Evolutionary conservation across 768 basidiomycete genomes (phyloP), one percentile per base, ranked within the genome.

Genomic region (Hericium erinaceus): DNA sequence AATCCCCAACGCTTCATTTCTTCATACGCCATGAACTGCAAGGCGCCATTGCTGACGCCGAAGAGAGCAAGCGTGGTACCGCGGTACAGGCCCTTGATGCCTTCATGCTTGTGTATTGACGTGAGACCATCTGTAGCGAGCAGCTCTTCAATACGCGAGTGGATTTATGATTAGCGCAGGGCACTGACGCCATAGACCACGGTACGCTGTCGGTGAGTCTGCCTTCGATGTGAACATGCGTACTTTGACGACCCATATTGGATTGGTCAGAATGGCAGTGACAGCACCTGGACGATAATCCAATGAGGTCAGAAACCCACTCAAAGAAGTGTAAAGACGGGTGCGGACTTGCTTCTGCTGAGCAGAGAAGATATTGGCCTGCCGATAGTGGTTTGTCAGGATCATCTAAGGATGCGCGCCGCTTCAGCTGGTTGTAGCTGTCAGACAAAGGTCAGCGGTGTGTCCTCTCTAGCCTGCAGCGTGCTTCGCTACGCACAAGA

Each of bases 21-120:
- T 67, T 99, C 97, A 67, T 98, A 99, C 1, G 84, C 82, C 74
- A 95, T 91, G 70, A 99, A 99, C 69, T 98, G 97, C 41, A 97
- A 77, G 0, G 94, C 92, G 1, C 97, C 95, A 65, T 93, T 98
- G 69, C 86, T 85, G 59, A 98, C 94, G 13, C 97, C 97, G 39
- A 98, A 80, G 22, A 98, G 77, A 2, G 91, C 95, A 28, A 99
- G 77, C 0, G 82, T 74, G 5, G 94, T 95, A 1, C 97, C 97
- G 56, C 85, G 85, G 68, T 91, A 95, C 4, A 95, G 76, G 4
- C 95, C 97, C 9, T 73, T 64, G 7, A 85, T 61, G 1, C 95
- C 97, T 66, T 98, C 95, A 1, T 78, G 73, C 6, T 74, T 74
- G 48, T 83, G 80, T 55, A 97, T 88, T 0, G 80, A 79, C 4